These are phyloP conservation scores for Blastobotrys aristatus DNA, from an alignment of 1,139 yeast genomes.

Conservation along the genomic window DNA sequence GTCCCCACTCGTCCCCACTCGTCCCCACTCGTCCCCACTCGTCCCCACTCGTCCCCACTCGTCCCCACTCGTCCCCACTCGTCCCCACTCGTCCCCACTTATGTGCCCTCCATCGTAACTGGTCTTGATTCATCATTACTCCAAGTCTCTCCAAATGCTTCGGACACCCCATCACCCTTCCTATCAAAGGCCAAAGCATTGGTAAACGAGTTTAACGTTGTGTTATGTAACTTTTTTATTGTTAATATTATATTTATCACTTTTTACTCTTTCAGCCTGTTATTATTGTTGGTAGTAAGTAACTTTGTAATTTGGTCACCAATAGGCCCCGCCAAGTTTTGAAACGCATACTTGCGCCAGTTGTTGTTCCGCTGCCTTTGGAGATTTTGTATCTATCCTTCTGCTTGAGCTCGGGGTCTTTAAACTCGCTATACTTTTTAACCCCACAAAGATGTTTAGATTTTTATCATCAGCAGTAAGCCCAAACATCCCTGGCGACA, in stretches of 20 bases:
- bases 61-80: no score
- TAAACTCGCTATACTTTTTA: constrained; percentile 90
- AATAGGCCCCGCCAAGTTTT: constrained; percentile 55
- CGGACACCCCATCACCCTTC: no score
- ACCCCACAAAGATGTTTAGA: constrained; percentile 75
- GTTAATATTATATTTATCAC: neutral
- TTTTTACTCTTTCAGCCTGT: no score
- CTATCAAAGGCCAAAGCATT: constrained; percentile 14
- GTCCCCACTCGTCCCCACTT: no score
- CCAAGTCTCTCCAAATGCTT: no score
- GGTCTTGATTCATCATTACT: no score
- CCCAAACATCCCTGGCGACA: constrained; percentile 91
- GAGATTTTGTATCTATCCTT: constrained; percentile 82
- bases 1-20: no score
- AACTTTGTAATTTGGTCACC: constrained; percentile 23
- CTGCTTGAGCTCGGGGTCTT: constrained; percentile 64
- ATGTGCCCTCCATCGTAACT: no score
- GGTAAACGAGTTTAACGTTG: constrained; percentile 1
- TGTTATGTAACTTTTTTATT: no score
- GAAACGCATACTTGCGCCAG: constrained; percentile 85
- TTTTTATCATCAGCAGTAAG: constrained; percentile 85
- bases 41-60: no score
- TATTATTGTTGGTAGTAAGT: constrained; percentile 14
- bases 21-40: no score
- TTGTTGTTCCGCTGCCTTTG: constrained; percentile 76